These are phyloP conservation scores for Exophiala calicioides DNA, from an alignment of 2,329 filamentous ascomycete genomes.

Conservation along the genomic window DNA sequence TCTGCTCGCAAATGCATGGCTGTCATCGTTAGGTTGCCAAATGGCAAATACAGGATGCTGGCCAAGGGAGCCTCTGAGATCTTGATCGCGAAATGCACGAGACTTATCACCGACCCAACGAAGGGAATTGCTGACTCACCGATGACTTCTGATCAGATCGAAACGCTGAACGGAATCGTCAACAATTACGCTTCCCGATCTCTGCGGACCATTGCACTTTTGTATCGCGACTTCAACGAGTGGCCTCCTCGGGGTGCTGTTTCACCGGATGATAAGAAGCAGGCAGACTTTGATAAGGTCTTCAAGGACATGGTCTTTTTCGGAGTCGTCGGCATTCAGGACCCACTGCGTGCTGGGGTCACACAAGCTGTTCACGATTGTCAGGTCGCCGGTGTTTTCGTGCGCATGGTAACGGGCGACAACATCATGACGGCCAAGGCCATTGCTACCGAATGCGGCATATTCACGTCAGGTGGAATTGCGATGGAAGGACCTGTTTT, in stretches of 20 bases:
- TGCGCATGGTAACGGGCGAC: slow-evolving; percentile 85
- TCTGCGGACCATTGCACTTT: slow-evolving; percentile 78
- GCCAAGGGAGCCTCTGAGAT: slow-evolving; percentile 58
- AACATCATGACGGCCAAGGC: slow-evolving; percentile 77
- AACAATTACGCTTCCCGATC: slow-evolving; percentile 76
- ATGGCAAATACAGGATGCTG: slow-evolving; percentile 58
- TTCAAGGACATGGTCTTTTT: slow-evolving; percentile 69
- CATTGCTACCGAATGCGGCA: slow-evolving; percentile 77
- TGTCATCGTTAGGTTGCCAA: slow-evolving; percentile 58
- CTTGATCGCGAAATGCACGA: slow-evolving; percentile 47
- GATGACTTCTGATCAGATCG: slow-evolving; percentile 59
- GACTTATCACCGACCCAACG: slow-evolving; percentile 60
- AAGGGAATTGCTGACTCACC: slow-evolving; percentile 53
- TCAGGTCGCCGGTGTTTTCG: slow-evolving; percentile 73
- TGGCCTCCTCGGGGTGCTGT: slow-evolving; percentile 74
- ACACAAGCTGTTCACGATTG: slow-evolving; percentile 70
- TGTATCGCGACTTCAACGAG: slow-evolving; percentile 78
- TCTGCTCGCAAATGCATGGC: slow-evolving; percentile 70
- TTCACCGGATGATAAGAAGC: slow-evolving; percentile 57
- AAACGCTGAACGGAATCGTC: slow-evolving; percentile 67
- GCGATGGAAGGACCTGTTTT: slow-evolving; percentile 80
- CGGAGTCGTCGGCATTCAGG: slow-evolving; percentile 76
- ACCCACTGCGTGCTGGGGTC: slow-evolving; percentile 75
- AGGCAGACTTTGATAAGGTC: slow-evolving; percentile 66
- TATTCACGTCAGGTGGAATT: slow-evolving; percentile 66